Conservation (phyloP, 208 protist genomes). For the Phytomonas serpens region DNA sequence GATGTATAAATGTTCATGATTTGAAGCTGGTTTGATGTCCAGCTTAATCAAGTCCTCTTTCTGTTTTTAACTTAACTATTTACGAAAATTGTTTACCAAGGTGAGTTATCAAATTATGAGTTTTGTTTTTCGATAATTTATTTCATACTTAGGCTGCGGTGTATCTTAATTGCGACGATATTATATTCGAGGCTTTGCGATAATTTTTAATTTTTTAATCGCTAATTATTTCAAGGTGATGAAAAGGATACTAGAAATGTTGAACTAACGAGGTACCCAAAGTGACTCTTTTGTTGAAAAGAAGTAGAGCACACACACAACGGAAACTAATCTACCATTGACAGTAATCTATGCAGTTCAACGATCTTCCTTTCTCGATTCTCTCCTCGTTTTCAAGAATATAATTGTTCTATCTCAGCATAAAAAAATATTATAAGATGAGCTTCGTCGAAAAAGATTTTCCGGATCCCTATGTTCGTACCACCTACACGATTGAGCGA, state of each 20-base stretch:
- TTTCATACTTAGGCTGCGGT: too few relatives aligned
- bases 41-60: neutral
- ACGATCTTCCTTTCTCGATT: neutral
- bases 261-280: neutral
- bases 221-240: too few relatives aligned
- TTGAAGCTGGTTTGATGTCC: neutral
- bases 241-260: too few relatives aligned
- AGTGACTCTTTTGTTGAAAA: neutral
- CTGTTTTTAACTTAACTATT: neutral
- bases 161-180: too few relatives aligned
- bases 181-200: too few relatives aligned
- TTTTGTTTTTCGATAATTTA: too few relatives aligned
- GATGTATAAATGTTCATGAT: conserved; percentile 11
- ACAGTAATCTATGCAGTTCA: neutral
- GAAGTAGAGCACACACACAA: neutral
- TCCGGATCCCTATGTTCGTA: conserved; percentile 16
- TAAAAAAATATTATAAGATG: neutral
- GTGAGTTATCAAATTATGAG: neutral
- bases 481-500: conserved; percentile 18
- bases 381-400: neutral
- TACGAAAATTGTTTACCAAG: neutral
- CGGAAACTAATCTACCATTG: neutral
- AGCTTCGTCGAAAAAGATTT: neutral
- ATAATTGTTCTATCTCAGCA: neutral
- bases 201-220: too few relatives aligned